Evolutionary conservation across 495 filamentous ascomycete genomes (phyloP).

Genomic region (Penicillium pulvis): DNA sequence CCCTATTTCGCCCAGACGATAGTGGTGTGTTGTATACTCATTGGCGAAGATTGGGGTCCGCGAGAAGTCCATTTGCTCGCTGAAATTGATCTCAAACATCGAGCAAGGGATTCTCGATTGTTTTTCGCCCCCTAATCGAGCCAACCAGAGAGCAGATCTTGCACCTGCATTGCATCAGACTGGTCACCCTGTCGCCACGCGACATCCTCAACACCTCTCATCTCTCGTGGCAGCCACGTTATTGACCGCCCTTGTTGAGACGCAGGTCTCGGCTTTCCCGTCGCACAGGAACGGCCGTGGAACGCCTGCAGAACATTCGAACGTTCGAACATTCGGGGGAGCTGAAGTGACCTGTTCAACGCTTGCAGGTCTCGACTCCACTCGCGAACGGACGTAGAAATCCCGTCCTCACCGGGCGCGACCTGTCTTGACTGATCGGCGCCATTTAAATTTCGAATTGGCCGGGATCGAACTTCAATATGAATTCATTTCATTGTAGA

Average conservation of each 20-base stretch:
- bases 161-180: slow-evolving; percentile 15
- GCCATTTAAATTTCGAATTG: not conserved
- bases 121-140: slow-evolving; percentile 8
- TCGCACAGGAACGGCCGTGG: slow-evolving; percentile 20
- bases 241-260: slow-evolving; percentile 21
- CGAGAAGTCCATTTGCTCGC: slow-evolving; percentile 4
- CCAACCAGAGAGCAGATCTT: slow-evolving; percentile 13
- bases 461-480: not conserved
- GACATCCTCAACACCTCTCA: slow-evolving; percentile 13
- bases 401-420: not conserved
- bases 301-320: slow-evolving; percentile 27
- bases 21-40: not conserved
- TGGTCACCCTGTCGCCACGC: slow-evolving; percentile 21
- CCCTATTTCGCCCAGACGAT: not conserved
- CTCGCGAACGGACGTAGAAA: not conserved
- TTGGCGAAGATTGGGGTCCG: not conserved
- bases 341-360: slow-evolving; percentile 4
- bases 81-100: not conserved
- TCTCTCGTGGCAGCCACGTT: slow-evolving; percentile 50
- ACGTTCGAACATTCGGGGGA: not conserved
- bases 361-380: not conserved
- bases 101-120: not conserved
- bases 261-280: slow-evolving; percentile 10
- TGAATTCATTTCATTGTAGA: not conserved
- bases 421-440: not conserved